Conservation (phyloP, 2,329 filamentous ascomycete species). For the Triangularia setosa region DNA sequence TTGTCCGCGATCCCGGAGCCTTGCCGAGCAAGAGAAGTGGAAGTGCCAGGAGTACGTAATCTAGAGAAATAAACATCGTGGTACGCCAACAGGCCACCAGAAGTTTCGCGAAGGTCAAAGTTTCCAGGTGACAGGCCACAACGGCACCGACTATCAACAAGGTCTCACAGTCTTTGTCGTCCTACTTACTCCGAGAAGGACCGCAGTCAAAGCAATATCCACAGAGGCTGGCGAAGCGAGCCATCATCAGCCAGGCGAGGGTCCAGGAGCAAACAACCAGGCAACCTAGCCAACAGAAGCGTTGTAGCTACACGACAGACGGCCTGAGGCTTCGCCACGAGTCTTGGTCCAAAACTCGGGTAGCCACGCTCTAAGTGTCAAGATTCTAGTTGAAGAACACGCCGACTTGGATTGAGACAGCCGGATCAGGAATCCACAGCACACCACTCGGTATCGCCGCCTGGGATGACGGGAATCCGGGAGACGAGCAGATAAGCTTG, state of each 20-base stretch:
- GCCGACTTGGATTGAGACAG: not conserved
- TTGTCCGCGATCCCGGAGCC: not conserved
- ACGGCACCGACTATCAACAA: not conserved
- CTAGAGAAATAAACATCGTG: not conserved
- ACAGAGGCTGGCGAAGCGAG: not conserved
- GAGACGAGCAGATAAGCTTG: not conserved
- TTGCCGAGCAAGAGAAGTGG: not conserved
- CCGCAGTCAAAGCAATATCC: not conserved
- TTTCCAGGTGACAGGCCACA: not conserved
- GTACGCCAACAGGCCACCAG: not conserved
- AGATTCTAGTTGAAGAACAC: not conserved
- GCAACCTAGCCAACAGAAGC: not conserved
- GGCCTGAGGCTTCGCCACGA: not conserved
- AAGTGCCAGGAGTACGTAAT: not conserved
- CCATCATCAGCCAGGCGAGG: not conserved
- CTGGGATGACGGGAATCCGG: not conserved
- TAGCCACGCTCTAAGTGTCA: not conserved
- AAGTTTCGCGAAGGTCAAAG: not conserved
- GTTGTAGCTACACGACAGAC: not conserved
- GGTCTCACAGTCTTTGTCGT: not conserved
- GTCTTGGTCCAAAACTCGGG: not conserved
- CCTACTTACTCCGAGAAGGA: not conserved
- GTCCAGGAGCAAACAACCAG: not conserved
- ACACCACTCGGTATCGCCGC: not conserved
- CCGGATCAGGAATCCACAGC: not conserved